Evolutionary conservation across 2,329 filamentous ascomycete genomes (phyloP).

Genomic region (Calonectria fujianensis): DNA sequence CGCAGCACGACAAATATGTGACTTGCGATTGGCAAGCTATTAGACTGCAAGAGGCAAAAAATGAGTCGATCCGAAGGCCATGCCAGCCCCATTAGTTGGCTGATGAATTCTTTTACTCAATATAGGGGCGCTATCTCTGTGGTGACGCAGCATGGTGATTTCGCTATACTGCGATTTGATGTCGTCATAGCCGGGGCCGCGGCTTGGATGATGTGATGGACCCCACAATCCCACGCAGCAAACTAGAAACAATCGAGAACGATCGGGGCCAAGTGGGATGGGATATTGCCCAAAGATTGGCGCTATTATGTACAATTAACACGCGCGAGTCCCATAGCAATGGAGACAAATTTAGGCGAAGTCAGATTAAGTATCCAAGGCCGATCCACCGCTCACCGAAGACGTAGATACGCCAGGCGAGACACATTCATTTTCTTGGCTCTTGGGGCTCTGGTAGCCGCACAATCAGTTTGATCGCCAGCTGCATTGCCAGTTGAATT

Average conservation of each 20-base stretch:
- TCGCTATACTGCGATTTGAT: constrained; percentile 21
- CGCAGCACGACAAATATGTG: neutral
- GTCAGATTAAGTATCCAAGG: neutral
- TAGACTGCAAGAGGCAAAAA: neutral
- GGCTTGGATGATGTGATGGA: neutral
- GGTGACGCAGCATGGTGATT: constrained; percentile 10
- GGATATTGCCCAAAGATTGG: neutral
- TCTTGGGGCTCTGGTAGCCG: too few species aligned
- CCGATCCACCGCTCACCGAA: neutral
- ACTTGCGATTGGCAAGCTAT: neutral
- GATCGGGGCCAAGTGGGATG: constrained; percentile 12
- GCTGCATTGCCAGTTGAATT: neutral
- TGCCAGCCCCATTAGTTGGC: neutral
- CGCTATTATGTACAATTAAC: constrained; percentile 14
- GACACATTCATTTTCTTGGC: too few species aligned
- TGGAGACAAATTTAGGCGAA: constrained; percentile 1
- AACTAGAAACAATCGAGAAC: neutral
- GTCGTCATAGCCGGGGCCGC: constrained; percentile 15
- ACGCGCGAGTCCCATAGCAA: neutral
- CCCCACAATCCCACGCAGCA: constrained; percentile 17
- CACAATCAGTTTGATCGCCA: too few species aligned
- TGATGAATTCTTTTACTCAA: neutral
- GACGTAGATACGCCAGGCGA: too few species aligned
- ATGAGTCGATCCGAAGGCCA: neutral
- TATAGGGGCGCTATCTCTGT: neutral